Evolutionary conservation across 192 early-diverging fungal genomes (phyloP).

Genomic region (Backusella mclennaniae): DNA sequence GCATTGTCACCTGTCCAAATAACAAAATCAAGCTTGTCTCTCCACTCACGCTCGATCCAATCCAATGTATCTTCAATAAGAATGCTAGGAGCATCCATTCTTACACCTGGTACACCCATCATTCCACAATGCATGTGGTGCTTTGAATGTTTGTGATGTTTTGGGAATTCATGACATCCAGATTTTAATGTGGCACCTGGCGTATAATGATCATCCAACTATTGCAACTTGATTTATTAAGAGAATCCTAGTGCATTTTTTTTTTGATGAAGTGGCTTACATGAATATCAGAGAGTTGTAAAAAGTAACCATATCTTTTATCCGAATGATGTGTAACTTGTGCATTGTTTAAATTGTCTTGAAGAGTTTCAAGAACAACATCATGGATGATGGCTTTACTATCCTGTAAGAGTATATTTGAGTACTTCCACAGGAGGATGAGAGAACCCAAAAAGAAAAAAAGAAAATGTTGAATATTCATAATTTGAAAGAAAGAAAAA

Average conservation of each 20-base stretch:
- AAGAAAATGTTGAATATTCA: not conserved
- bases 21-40: conserved; percentile 63
- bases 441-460: not conserved
- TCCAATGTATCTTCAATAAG: conserved; percentile 62
- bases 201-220: conserved; percentile 55
- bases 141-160: not conserved
- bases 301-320: conserved; percentile 47
- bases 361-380: not conserved
- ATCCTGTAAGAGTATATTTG: not conserved
- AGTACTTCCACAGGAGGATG: not conserved
- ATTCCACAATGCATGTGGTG: conserved; percentile 40
- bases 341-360: not conserved
- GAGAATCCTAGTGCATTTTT: not conserved
- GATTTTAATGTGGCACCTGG: conserved; percentile 54
- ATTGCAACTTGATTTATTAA: not conserved
- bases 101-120: conserved; percentile 52
- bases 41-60: conserved; percentile 49
- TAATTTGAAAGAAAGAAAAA: not conserved
- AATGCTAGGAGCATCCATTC: conserved; percentile 60
- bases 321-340: not conserved
- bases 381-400: not conserved
- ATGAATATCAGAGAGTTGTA: conserved; percentile 74
- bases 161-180: conserved; percentile 51
- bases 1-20: conserved; percentile 75
- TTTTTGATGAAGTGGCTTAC: not conserved